Base-by-base conservation (phyloP, 495 filamentous ascomycete species). In the Pseudomonodictys pantanalensis region DNA sequence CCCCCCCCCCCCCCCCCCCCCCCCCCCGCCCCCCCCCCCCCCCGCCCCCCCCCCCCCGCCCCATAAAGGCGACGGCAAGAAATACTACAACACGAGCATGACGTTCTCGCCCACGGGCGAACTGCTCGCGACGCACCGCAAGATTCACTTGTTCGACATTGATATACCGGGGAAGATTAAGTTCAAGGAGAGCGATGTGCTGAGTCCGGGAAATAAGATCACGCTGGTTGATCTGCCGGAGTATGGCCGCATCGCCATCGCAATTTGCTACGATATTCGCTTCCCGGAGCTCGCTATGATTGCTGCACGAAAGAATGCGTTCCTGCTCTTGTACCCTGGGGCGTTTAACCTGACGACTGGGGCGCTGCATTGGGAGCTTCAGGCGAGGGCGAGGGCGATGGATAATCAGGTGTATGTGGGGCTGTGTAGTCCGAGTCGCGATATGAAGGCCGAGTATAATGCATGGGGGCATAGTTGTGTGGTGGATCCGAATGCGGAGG, bases 111-210 rank as follows among this genome's bases (percentile, higher is more conserved):
- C 91, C 0, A 65, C 79, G 1, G 93, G 93, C 0, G 70, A 78
- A 8, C 77, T 97, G n/a, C 79, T 97, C 9, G 89, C 85, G 2
- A 88, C 83, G 2, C 92, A 99, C 69, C 84, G 93, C 60, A 99
- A 99, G 72, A 83, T 93, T 18, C 93, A 99, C 71, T 80, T 99
- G n/a, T 99, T 99, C 76, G 93, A 99, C 76, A 99, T 99, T 66
- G 87, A 92, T 71, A 99, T 99, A 67, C 93, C 93, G 1, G 92
- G 90, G 26, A 89, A 90, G 72, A 96, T 99, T 71, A 85, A 69
- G 12, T 99, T 99, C 77, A 82, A 81, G 57, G 93, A 99, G 73
- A 89, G 84, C 50, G 91, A 96, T 45, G 90, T 96, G 7, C 79
- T 99, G 18, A 85, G 79, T 1, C 87, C 93, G 0, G 93, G 93